Conservation (phyloP, 257 asterid species). For the Solanum tarapatanum region DNA sequence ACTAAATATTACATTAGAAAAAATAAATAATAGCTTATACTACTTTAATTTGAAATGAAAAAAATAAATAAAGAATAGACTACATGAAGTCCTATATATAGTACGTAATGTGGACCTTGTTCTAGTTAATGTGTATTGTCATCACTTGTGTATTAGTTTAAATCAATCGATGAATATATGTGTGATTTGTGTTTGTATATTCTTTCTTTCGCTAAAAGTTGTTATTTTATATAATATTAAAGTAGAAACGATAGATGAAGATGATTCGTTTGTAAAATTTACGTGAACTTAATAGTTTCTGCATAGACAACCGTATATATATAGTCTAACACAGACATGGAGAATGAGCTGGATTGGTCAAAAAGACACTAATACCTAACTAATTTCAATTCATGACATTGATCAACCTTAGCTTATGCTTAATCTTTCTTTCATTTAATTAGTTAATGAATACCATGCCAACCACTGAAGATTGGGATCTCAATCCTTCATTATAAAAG, state of each 20-base stretch:
- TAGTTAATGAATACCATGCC: not conserved
- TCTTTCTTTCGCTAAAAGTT: not conserved
- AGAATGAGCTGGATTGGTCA: not conserved
- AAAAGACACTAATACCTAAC: not conserved
- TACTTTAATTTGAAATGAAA: not conserved
- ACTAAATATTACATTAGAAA: not conserved
- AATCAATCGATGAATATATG: not conserved
- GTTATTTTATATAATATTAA: not conserved
- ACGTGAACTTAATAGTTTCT: not conserved
- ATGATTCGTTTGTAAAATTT: no score
- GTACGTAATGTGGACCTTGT: not conserved
- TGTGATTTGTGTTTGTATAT: not conserved
- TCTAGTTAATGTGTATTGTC: not conserved
- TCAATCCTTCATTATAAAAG: not conserved
- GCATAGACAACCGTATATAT: rapidly evolving
- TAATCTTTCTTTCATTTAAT: not conserved
- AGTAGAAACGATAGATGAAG: no score
- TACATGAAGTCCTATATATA: not conserved
- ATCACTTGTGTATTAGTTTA: not conserved
- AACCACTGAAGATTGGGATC: not conserved
- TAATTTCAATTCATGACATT: not conserved
- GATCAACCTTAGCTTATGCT: not conserved
- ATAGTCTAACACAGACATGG: no score
- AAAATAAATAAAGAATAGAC: not conserved
- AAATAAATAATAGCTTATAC: not conserved